Conservation (phyloP, 345 rosid genomes). For the Sisymbrium altissimum region DNA sequence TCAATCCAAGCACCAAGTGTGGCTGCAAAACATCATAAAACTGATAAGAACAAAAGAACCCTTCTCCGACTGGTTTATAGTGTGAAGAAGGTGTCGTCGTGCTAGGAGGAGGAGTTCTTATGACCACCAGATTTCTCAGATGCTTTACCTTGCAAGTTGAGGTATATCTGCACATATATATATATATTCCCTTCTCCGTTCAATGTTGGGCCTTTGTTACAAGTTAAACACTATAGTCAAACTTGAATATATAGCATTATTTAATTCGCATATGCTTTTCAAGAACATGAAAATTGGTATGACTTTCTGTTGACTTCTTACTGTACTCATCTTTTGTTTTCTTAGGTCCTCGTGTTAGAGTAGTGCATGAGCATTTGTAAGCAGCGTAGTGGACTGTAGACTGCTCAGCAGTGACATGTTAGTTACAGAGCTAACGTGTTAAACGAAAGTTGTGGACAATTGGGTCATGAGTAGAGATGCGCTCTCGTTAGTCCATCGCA, state of each 20-base stretch:
- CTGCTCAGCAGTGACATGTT: background rate
- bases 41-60: background rate
- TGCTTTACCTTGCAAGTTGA: too few relatives aligned
- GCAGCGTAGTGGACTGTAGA: constrained; percentile 4
- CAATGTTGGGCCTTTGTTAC: too few relatives aligned
- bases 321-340: background rate
- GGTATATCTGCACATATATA: too few relatives aligned
- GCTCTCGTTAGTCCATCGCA: background rate
- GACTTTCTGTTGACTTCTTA: constrained; percentile 19
- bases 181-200: too few relatives aligned
- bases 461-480: background rate
- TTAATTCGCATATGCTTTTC: too few relatives aligned
- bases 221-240: too few relatives aligned
- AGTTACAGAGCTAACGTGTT: background rate
- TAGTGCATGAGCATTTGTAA: background rate
- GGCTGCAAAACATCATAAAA: constrained; percentile 53
- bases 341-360: background rate
- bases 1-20: constrained; percentile 81
- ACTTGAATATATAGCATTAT: too few relatives aligned
- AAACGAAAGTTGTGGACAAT: background rate
- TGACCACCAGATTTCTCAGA: too few relatives aligned
- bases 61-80: too few relatives aligned
- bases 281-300: constrained; percentile 83
- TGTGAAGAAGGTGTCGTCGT: too few relatives aligned
- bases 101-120: too few relatives aligned